Evolutionary conservation across 148 eudicot species (phyloP), one percentile per base, ranked within the genome.

Genomic region (Cornus controversa): DNA sequence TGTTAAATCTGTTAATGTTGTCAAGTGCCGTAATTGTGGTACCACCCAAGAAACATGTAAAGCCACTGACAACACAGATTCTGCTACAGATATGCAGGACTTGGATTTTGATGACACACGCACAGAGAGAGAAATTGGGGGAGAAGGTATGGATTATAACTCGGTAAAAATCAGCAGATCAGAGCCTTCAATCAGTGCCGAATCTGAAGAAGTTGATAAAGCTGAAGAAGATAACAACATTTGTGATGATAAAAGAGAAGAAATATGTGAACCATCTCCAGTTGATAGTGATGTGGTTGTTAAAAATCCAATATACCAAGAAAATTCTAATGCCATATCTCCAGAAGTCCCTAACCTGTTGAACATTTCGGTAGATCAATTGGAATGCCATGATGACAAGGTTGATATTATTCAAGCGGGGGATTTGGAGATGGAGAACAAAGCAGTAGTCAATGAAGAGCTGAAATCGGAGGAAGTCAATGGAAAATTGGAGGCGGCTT

Each of bases 1-100:
- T 37, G 92, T 94, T 77, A 84, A 84, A 75, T 88, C 98, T 64
- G 67, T 91, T 29, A 86, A 92, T 76, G 81, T 88, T 76, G 92
- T 87, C 34, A 92, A 85, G 83, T 73, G 73, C 45, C 40, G 37
- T 63, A 78, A 73, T 45, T 66, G 36, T 75, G 1, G 66, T 68
- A 66, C 72, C 15, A 47, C 40, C 67, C 69, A 68, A 34, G 85
- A 90, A 80, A 73, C 78, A 57, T 66, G 42, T 70, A 81, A 77
- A 70, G 79, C 58, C 11, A 20, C 23, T 22, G 77, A 75, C 77
- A 75, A 63, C 75, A 66, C 29, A 65, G 57, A 26, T 60, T 74
- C 88, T 71, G 50, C 78, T 58, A 75, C 47, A 42, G 72, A 79
- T 31, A 75, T 24, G 28, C 69, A 66, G 71, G 85, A 80, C 78